Base-by-base conservation (phyloP, 2,329 filamentous ascomycete species). In the Sarocladiaceae sp. region DNA sequence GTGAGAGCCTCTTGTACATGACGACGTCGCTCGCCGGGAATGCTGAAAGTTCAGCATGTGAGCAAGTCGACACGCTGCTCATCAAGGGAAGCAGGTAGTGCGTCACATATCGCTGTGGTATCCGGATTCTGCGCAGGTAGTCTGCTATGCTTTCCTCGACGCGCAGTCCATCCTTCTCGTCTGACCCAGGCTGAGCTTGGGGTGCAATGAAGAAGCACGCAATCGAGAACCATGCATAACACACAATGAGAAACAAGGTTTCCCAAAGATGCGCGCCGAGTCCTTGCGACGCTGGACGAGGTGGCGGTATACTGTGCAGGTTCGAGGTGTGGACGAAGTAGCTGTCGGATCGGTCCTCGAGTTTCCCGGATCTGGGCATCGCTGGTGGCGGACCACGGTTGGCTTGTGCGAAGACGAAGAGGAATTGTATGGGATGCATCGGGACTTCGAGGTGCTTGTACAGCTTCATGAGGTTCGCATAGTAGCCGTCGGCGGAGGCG, bases 321-420 rank as follows among this genome's bases (percentile, higher is more conserved):
- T 81, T 80, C 2, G 77, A 82, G 0, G 79, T 71, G 57, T 83
- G 75, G 13, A 78, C 65, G 52, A 79, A 79, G 60, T 79, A 78
- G 18, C 69, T 61, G 10, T 63, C 66, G 1, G 67, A 53, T 8
- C 48, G 36, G 40, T 33, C 23, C 11, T 39, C 46, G 52, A 40
- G 47, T 18, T 49, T 49, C 23, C 18, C 8, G 22, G 50, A 42
- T n/a, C 26, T 25, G 28, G 35, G 13, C 3, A 35, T 15, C 13
- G 31, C 49, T 20, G 44, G 23, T 28, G 49, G 49, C 6, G 26
- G 33, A 6, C 37, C 47, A 11, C 58, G 12, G n/a, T 58, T 50
- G 15, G 62, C 57, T 49, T 62, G 68, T 11, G 76, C 70, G 53
- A 83, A 78, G 35, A 71, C 71, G 60, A 78, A 84, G 2, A 82